Base-by-base conservation (phyloP, 2,329 filamentous ascomycete genomes). In the Ophiosphaerella narmari region DNA sequence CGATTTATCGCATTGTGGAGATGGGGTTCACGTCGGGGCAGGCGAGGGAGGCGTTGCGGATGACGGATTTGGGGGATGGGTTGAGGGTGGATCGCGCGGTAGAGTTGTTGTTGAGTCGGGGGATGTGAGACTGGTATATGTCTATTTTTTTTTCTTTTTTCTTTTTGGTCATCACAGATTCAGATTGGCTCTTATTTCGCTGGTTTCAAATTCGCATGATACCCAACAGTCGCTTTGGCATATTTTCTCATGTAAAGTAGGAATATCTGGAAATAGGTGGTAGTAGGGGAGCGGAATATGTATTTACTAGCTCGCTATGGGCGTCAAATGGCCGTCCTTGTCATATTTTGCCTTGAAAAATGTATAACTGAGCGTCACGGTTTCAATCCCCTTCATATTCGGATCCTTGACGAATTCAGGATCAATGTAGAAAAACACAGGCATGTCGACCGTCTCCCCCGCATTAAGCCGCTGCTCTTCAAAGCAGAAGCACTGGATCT, bases 401-500 rank as follows among this genome's bases (percentile, higher is more conserved):
- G 93, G 79, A 74, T 99, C 94, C 62, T 89, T 92, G 51, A 93
- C 81, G 77, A 99, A 87, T 70, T 97, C 94, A 0, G 94, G 94
- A 69, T 99, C 94, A 59, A 99, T 89, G 75, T 97, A 99, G 77
- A 99, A 99, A 75, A 99, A 99, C 0, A 99, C 95, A 0, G 94
- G 95, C 95, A 99, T 99, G 74, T 99, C 94, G 46, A 99, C 94
- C 38, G 91, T 94, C 81, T 99, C 95, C 38, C 93, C 92, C 5
- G 92, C 92, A 70, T 94, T 93, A 59, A 99, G 76, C 54, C 95
- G 83, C 81, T 99, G 94, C 73, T 82, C 93, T 78, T 99, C 94
- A 67, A 99, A 99, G 75, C 94, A 99, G 75, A 99, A 99, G 71
- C 94, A 99, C 75, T 99, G 94, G 39, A 99, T 99, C 82, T 99